Percentiles rank a stretch among this genome's conserved stretches.
Conservation (phyloP, 2,329 filamentous ascomycete species). For the Aspergillus arachidicola region DNA sequence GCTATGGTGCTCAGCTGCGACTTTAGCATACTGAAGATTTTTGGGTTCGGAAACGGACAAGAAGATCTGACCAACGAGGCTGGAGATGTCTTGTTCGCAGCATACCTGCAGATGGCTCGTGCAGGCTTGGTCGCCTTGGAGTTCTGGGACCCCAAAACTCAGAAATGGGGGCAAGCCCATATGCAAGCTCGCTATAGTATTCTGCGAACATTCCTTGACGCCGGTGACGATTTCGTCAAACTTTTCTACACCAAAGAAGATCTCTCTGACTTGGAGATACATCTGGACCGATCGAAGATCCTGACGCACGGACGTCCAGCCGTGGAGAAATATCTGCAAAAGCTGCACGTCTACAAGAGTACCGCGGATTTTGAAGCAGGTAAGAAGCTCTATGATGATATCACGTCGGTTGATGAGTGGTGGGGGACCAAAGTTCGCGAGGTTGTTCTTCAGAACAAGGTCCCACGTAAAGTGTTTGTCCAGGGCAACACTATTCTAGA, state of each 20-base stretch:
- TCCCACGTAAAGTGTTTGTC: constrained; percentile 75
- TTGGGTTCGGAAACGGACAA: constrained; percentile 81
- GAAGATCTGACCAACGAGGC: constrained; percentile 73
- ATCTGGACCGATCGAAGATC: constrained; percentile 83
- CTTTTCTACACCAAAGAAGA: constrained; percentile 74
- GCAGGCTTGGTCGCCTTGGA: constrained; percentile 88
- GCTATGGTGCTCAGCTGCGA: constrained; percentile 91
- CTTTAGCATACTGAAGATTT: constrained; percentile 84
- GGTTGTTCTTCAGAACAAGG: constrained; percentile 62
- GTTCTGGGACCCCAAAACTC: constrained; percentile 88
- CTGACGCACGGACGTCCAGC: constrained; percentile 78
- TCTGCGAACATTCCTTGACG: constrained; percentile 73
- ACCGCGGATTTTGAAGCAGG: constrained; percentile 81
- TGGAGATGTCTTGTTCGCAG: constrained; percentile 82
- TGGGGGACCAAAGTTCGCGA: constrained; percentile 78
- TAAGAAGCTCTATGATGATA: constrained; percentile 77
- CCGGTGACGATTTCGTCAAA: constrained; percentile 83
- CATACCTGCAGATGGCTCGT: constrained; percentile 91
- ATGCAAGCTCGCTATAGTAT: constrained; percentile 92
- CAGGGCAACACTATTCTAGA: constrained; percentile 83
- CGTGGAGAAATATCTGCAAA: constrained; percentile 84
- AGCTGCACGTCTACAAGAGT: constrained; percentile 88
- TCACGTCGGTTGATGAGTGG: constrained; percentile 82
- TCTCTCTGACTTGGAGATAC: constrained; percentile 78
- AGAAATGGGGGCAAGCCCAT: constrained; percentile 91